Percentiles rank a stretch among this genome's conserved stretches.
Evolutionary conservation across 306 rosid species (phyloP).

Genomic region (Chamaecrista fasciculata): DNA sequence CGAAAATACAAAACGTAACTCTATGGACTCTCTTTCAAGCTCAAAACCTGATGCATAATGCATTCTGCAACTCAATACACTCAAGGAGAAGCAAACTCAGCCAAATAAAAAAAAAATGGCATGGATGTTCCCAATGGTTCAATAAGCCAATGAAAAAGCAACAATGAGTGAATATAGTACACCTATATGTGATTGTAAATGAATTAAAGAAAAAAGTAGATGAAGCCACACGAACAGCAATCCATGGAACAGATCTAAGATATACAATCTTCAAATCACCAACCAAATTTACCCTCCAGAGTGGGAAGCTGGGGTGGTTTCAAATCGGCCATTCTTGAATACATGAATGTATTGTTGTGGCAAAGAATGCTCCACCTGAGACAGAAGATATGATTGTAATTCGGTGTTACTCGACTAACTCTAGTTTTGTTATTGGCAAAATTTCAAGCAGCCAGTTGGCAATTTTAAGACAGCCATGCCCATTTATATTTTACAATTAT

Average conservation of each 20-base stretch:
- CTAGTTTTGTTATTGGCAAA: not conserved
- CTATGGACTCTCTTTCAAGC: conserved; percentile 22
- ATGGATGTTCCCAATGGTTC: conserved; percentile 34
- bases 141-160: conserved; percentile 33
- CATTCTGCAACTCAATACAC: conserved; percentile 21
- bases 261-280: conserved; percentile 28
- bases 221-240: conserved; percentile 39
- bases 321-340: conserved; percentile 78
- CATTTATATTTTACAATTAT: conserved; percentile 7
- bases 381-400: conserved; percentile 19
- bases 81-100: conserved; percentile 37
- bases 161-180: conserved; percentile 24
- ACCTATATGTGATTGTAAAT: conserved; percentile 38
- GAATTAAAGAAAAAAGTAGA: conserved; percentile 41
- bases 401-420: not conserved
- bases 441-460: not conserved
- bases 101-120: conserved; percentile 10
- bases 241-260: conserved; percentile 35
- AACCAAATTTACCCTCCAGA: conserved; percentile 79
- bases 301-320: conserved; percentile 88
- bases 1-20: conserved; percentile 1
- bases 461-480: no score
- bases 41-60: conserved; percentile 20
- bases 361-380: conserved; percentile 90
- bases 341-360: conserved; percentile 80